Base-by-base conservation (phyloP, 345 rosid species). In the Pelargonium nanum region DNA sequence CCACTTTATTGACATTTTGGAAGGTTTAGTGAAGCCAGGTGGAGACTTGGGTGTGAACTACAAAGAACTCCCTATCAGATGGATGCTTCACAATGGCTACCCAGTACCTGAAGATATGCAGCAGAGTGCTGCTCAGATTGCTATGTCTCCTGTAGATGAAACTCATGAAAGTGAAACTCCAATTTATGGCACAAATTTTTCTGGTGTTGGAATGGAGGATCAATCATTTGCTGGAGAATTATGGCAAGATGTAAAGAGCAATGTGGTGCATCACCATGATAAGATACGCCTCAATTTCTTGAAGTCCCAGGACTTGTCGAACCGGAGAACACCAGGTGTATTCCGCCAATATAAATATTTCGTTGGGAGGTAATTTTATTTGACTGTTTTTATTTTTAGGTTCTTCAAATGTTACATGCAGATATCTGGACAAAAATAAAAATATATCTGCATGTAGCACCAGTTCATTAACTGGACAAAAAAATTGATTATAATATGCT, bases 41-140 rank as follows among this genome's bases (percentile, higher is more conserved):
- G 48, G 48, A 40, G 48, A n/a, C n/a, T n/a, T n/a, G n/a, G 68
- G 74, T 26, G 76, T 84, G 61, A 64, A 67, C 55, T 72, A 74
- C 71, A 83, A 72, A 60, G 92, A 89, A 45, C 95, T 93, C 61
- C 99, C 99, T 50, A 58, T 83, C 52, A 81, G 87, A 72, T 93
- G 99, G 99, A 89, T 93, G 96, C 79, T 83, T 72, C 81, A 87
- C 70, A 89, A 87, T 25, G 89, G 96, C 21, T 85, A 85, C 64
- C 77, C 73, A 0, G 72, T 93, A 24, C 97, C 97, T 56, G 53
- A 71, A 15, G 99, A 89, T 64, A 82, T 85, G 94, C 82, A 75
- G 55, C 50, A 55, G 58, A 40, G 15, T 40, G 79, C 68, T 62
- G 74, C 80, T 53, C 56, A 59, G 28, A 72, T 72, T 13, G 66